phyloP scores from a whole-genome alignment of 805 yeast species.

The Starmerella roubikii region DNA sequence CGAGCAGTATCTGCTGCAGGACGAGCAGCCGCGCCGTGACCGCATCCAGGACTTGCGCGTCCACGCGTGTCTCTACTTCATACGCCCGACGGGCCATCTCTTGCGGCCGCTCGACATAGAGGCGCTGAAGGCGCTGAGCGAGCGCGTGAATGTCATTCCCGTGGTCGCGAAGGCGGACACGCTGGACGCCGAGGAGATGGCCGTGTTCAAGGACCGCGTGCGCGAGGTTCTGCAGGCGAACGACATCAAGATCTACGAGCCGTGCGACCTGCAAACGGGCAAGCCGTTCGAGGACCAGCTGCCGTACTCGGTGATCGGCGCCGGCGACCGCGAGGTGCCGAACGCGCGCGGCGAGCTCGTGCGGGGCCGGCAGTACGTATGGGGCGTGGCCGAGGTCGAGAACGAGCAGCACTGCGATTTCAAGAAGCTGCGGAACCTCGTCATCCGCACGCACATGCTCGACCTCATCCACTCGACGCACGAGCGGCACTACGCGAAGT shows the following conservation, averaged over 20 bases:
- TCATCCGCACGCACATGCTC: slow-evolving; percentile 58
- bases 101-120: slow-evolving; percentile 55
- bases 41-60: slow-evolving; percentile 50
- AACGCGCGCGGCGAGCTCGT: slow-evolving; percentile 37
- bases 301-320: slow-evolving; percentile 65
- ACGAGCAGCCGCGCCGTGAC: slow-evolving; percentile 54
- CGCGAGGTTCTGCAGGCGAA: slow-evolving; percentile 39
- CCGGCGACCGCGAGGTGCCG: slow-evolving; percentile 35
- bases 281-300: slow-evolving; percentile 28
- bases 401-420: slow-evolving; percentile 71
- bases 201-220: slow-evolving; percentile 39
- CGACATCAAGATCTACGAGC: slow-evolving; percentile 43
- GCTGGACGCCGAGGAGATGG: slow-evolving; percentile 43
- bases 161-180: slow-evolving; percentile 72
- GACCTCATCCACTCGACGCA: slow-evolving; percentile 71
- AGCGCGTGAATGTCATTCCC: slow-evolving; percentile 70
- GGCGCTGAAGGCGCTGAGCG: slow-evolving; percentile 55
- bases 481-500: slow-evolving; percentile 52
- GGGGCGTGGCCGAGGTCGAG: slow-evolving; percentile 84
- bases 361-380: slow-evolving; percentile 62
- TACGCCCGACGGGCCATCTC: slow-evolving; percentile 53
- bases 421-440: slow-evolving; percentile 42
- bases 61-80: slow-evolving; percentile 75
- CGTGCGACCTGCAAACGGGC: slow-evolving; percentile 26
- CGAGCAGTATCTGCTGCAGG: slow-evolving; percentile 54